These are phyloP conservation scores for Pisolithus orientalis DNA, from an alignment of 768 basidiomycete genomes.

Conservation along the genomic window DNA sequence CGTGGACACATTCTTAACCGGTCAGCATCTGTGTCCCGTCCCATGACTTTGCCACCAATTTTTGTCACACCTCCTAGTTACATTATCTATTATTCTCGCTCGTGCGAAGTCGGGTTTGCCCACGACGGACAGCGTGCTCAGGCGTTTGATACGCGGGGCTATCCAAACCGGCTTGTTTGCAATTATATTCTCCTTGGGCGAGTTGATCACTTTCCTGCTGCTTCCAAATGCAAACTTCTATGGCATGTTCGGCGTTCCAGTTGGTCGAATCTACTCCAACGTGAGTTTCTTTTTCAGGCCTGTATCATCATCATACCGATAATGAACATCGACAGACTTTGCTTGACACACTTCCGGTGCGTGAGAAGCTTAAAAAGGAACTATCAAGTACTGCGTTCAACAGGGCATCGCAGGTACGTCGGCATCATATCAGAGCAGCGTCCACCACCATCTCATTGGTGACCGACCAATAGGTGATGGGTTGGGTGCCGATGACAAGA, in stretches of 20 bases:
- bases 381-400: conserved; percentile 1
- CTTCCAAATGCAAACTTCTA: conserved; percentile 27
- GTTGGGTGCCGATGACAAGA: too few relatives aligned
- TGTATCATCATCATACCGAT: not conserved
- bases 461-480: too few relatives aligned
- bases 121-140: conserved; percentile 44
- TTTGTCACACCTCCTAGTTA: not conserved
- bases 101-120: conserved; percentile 42
- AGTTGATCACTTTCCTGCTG: conserved; percentile 32
- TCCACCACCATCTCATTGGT: too few relatives aligned
- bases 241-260: conserved; percentile 30
- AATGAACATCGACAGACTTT: conserved; percentile 28
- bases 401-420: not conserved
- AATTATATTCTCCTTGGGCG: conserved; percentile 42
- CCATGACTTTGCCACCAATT: not conserved
- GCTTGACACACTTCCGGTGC: conserved; percentile 38
- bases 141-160: conserved; percentile 47
- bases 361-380: conserved; percentile 28
- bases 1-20: conserved; percentile 37
- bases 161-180: conserved; percentile 48
- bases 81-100: conserved; percentile 27
- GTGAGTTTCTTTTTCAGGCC: conserved; percentile 19
- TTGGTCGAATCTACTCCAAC: conserved; percentile 39
- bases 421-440: not conserved
- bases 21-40: conserved; percentile 15